These are phyloP conservation scores for Backusella macrospora DNA, from an alignment of 192 early-diverging fungal species.

Conservation along the genomic window DNA sequence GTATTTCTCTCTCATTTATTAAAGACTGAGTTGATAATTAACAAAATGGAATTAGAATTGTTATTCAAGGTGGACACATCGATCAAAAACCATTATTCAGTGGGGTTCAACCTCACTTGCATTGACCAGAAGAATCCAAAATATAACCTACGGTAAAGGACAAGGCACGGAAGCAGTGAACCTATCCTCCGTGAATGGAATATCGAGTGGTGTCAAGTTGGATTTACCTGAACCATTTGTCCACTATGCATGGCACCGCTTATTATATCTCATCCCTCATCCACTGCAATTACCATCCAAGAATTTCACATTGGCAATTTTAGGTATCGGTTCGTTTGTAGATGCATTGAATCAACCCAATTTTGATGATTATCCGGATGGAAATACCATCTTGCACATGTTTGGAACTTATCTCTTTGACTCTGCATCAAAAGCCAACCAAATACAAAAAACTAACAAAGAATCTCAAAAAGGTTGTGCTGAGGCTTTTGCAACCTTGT, in stretches of 20 bases:
- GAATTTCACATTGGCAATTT: conserved; percentile 56
- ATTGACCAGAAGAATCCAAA: conserved; percentile 68
- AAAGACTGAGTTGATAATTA: background rate
- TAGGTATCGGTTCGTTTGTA: conserved; percentile 59
- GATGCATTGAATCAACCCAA: conserved; percentile 51
- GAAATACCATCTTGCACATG: conserved; percentile 81
- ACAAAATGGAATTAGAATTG: conserved; percentile 37
- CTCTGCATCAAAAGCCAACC: conserved; percentile 47
- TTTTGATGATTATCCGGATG: conserved; percentile 50
- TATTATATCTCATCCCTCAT: conserved; percentile 60
- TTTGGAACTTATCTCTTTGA: conserved; percentile 84
- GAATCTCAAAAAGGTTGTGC: conserved; percentile 60
- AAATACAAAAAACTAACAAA: conserved; percentile 11
- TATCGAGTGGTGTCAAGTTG: conserved; percentile 51
- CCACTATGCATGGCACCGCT: conserved; percentile 74
- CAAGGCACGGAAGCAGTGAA: conserved; percentile 64
- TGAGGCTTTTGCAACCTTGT: conserved; percentile 72
- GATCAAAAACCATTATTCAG: conserved; percentile 69
- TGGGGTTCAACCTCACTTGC: conserved; percentile 75
- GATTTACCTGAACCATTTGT: conserved; percentile 67
- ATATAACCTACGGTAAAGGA: conserved; percentile 66
- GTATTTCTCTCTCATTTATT: background rate
- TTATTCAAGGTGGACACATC: conserved; percentile 73
- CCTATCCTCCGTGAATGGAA: conserved; percentile 43
- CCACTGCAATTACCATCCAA: conserved; percentile 52